Percentiles rank a stretch among this genome's conserved stretches.
Evolutionary conservation across 345 rosid genomes (phyloP).

Genomic region (Nephelium lappaceum): DNA sequence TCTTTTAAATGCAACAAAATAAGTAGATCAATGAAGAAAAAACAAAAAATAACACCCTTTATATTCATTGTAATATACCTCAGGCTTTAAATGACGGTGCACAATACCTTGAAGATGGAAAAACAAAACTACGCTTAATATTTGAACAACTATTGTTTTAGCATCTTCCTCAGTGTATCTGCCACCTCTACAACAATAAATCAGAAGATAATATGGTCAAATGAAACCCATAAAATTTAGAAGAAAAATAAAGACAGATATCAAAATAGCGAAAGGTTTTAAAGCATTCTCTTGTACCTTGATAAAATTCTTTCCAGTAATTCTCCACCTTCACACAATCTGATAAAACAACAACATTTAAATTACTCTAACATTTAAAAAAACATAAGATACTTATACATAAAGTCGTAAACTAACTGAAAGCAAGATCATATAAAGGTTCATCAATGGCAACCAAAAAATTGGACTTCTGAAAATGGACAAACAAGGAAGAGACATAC

Average conservation of each 20-base stretch:
- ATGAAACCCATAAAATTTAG: background rate
- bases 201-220: slow-evolving; percentile 2
- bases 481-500: too few species aligned
- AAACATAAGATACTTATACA: background rate
- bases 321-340: slow-evolving; percentile 98
- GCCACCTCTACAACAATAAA: slow-evolving; percentile 76
- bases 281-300: slow-evolving; percentile 48
- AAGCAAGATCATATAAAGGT: background rate
- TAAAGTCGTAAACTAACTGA: background rate
- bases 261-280: background rate
- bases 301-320: slow-evolving; percentile 86
- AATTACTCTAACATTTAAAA: slow-evolving; percentile 7
- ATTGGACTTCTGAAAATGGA: too few species aligned
- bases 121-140: slow-evolving; percentile 81
- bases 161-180: slow-evolving; percentile 88
- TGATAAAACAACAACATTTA: slow-evolving; percentile 35
- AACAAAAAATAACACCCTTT: background rate
- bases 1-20: slow-evolving; percentile 3
- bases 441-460: too few species aligned
- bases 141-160: slow-evolving; percentile 70
- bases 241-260: background rate
- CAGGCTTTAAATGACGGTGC: slow-evolving; percentile 94
- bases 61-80: slow-evolving; percentile 50
- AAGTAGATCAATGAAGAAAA: background rate
- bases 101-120: slow-evolving; percentile 98